These are phyloP conservation scores for Trichoderma koningii DNA, from an alignment of 2,329 filamentous ascomycete species.

Conservation along the genomic window DNA sequence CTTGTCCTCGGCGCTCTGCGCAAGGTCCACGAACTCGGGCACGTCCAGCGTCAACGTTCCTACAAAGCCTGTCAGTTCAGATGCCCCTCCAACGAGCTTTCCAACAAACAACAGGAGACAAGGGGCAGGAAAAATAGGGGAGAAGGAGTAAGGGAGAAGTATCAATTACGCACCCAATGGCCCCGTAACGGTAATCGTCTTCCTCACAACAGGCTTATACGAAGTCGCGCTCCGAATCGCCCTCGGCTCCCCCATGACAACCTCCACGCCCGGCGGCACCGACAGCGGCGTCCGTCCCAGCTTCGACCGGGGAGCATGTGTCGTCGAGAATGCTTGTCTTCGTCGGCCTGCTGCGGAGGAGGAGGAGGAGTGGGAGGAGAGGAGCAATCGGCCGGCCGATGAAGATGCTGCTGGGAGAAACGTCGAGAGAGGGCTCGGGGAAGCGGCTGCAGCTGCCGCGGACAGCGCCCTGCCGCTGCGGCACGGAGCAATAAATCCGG, in stretches of 20 bases:
- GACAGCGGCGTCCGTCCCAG: constrained; percentile 80
- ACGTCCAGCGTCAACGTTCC: constrained; percentile 76
- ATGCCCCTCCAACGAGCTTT: background rate
- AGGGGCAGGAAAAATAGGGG: too few species aligned
- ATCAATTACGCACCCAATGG: constrained; percentile 78
- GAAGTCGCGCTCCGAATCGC: constrained; percentile 57
- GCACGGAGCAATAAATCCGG: constrained; percentile 65
- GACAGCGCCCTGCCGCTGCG: constrained; percentile 60
- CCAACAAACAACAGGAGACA: too few species aligned
- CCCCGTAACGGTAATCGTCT: constrained; percentile 74
- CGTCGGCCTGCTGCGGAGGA: too few species aligned
- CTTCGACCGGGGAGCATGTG: constrained; percentile 70
- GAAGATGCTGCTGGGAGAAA: constrained; percentile 6
- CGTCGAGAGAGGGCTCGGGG: background rate
- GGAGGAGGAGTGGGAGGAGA: too few species aligned
- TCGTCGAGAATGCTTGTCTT: constrained; percentile 68
- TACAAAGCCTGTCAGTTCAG: constrained; percentile 36
- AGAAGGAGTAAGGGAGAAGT: too few species aligned
- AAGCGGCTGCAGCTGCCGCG: constrained; percentile 34
- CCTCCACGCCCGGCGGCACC: constrained; percentile 79
- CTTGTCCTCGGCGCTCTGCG: constrained; percentile 63
- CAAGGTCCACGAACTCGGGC: constrained; percentile 75
- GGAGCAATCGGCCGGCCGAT: background rate
- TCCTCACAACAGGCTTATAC: constrained; percentile 62
- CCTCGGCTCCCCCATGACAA: constrained; percentile 67